Percentiles rank a stretch among this genome's conserved stretches.
These are phyloP conservation scores for Lobosporangium transversale DNA, from an alignment of 192 early-diverging fungal genomes.

Conservation along the genomic window DNA sequence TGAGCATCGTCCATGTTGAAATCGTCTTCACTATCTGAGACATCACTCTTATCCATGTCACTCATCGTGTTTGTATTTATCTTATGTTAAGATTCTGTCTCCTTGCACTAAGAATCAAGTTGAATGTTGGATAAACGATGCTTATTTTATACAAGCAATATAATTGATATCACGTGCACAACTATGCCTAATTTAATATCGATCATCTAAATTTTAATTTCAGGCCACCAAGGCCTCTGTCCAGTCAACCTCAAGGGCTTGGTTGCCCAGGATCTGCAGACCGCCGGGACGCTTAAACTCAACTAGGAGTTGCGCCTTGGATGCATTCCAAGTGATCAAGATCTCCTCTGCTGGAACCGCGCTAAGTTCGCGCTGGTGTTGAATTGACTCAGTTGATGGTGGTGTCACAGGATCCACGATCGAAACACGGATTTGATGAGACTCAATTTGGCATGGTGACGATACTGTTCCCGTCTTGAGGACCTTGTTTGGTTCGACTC, in stretches of 20 bases:
- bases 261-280: neutral
- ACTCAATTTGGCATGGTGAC: constrained; percentile 11
- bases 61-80: constrained; percentile 18
- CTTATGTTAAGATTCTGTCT: too few species aligned
- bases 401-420: constrained; percentile 3
- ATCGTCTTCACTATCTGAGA: constrained; percentile 22
- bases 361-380: constrained; percentile 14
- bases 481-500: neutral
- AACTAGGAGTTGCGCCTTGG: constrained; percentile 7
- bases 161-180: too few species aligned
- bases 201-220: too few species aligned
- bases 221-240: constrained; percentile 26
- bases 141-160: too few species aligned
- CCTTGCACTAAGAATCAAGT: too few species aligned
- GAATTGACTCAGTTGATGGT: neutral
- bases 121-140: too few species aligned
- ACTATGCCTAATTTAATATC: too few species aligned
- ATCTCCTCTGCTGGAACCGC: constrained; percentile 4
- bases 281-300: neutral
- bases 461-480: neutral
- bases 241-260: constrained; percentile 30
- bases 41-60: constrained; percentile 8
- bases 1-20: constrained; percentile 26
- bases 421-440: constrained; percentile 24
- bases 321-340: constrained; percentile 7